phyloP scores from a whole-genome alignment of 176 grass and related monocot species.

The maize (Zea mays) region DNA sequence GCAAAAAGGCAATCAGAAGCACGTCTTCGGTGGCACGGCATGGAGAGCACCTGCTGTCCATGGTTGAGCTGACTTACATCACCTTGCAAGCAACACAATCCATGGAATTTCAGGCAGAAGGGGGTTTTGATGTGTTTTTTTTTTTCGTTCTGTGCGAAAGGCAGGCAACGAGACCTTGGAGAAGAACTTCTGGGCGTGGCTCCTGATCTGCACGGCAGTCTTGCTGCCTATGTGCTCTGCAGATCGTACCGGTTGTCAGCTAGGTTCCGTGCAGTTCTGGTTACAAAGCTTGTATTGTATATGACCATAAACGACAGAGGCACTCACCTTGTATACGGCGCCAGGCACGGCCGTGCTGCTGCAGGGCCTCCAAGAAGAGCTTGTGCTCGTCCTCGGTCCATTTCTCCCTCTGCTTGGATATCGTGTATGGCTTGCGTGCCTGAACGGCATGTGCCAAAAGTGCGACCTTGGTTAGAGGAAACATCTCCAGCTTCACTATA shows the following conservation, averaged over 20 bases:
- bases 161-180: conserved; percentile 64
- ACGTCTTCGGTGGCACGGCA: conserved; percentile 8
- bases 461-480: conserved; percentile 13
- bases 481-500: conserved; percentile 4
- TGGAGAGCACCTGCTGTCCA: conserved; percentile 38
- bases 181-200: conserved; percentile 98
- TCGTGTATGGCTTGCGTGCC: conserved; percentile 89
- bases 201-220: conserved; percentile 93
- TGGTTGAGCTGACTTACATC: conserved; percentile 62
- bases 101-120: conserved; percentile 45
- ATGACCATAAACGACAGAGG: not conserved
- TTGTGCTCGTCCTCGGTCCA: conserved; percentile 93
- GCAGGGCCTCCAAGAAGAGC: conserved; percentile 78
- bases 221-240: conserved; percentile 90
- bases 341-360: conserved; percentile 80
- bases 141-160: conserved; percentile 18
- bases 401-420: conserved; percentile 89
- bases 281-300: no score
- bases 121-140: conserved; percentile 14
- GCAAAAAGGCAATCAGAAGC: conserved; percentile 23
- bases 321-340: conserved; percentile 73
- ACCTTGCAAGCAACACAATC: conserved; percentile 60
- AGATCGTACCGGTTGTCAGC: not conserved
- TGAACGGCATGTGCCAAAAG: conserved; percentile 28
- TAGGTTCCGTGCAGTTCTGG: not conserved